Evolutionary conservation across 371 early-diverging fungal genomes (phyloP).

Genomic region (Mucor ambiguus): DNA sequence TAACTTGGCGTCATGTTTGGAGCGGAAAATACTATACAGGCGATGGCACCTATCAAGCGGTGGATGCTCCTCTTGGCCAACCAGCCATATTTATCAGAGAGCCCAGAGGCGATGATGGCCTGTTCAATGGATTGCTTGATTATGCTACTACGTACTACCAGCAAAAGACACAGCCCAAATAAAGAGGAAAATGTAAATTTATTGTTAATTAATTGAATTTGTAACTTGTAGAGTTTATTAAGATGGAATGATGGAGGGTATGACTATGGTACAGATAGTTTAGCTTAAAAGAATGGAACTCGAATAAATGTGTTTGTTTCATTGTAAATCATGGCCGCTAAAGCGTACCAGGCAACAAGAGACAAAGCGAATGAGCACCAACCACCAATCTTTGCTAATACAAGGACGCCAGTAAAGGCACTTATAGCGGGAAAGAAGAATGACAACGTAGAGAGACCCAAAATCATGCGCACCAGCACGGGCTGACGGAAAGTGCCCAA

Average conservation of each 20-base stretch:
- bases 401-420: slow-evolving; percentile 19
- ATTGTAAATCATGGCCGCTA: slow-evolving; percentile 22
- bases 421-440: slow-evolving; percentile 31
- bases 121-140: slow-evolving; percentile 35
- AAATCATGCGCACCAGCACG: slow-evolving; percentile 25
- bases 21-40: slow-evolving; percentile 42
- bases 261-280: not conserved
- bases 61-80: slow-evolving; percentile 48
- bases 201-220: not conserved
- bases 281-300: slow-evolving; percentile 26
- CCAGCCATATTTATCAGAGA: slow-evolving; percentile 52
- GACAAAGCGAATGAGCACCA: slow-evolving; percentile 33
- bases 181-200: not conserved
- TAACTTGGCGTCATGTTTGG: slow-evolving; percentile 53
- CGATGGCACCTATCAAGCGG: slow-evolving; percentile 38
- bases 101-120: slow-evolving; percentile 44
- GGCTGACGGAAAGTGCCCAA: slow-evolving; percentile 35
- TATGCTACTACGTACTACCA: slow-evolving; percentile 37
- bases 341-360: slow-evolving; percentile 31
- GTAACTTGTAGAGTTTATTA: not conserved
- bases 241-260: not conserved
- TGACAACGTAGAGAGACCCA: slow-evolving; percentile 28
- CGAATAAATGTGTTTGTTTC: slow-evolving; percentile 27
- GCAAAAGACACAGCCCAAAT: slow-evolving; percentile 8
- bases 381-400: slow-evolving; percentile 27